These are phyloP conservation scores for Ceriops tagal DNA, from an alignment of 345 rosid genomes.

Conservation along the genomic window DNA sequence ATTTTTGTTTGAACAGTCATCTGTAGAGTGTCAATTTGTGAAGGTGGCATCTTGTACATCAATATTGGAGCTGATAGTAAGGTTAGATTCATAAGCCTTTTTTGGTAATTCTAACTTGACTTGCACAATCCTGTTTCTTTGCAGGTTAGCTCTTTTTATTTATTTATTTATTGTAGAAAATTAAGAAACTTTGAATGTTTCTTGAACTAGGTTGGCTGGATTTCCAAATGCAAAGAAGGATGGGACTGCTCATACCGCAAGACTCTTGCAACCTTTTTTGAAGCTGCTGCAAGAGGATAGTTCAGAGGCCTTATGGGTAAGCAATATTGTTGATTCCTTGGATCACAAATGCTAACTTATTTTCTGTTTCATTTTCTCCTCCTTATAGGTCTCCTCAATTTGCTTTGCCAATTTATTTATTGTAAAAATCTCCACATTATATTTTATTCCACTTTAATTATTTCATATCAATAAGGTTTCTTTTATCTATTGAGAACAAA, in stretches of 20 bases:
- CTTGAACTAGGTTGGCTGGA: slow-evolving; percentile 56
- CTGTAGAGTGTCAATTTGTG: slow-evolving; percentile 61
- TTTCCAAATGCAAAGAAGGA: slow-evolving; percentile 69
- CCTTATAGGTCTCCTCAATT: background rate
- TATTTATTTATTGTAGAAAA: background rate
- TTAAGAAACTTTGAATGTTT: slow-evolving; percentile 10
- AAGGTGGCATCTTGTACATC: slow-evolving; percentile 75
- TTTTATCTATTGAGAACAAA: too few species aligned
- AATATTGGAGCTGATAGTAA: slow-evolving; percentile 62
- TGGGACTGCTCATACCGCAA: slow-evolving; percentile 54
- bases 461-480: background rate
- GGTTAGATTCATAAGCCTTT: slow-evolving; percentile 35
- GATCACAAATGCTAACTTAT: background rate
- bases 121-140: background rate
- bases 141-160: background rate
- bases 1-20: slow-evolving; percentile 41
- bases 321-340: slow-evolving; percentile 9
- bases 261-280: slow-evolving; percentile 58
- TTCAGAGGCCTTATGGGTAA: slow-evolving; percentile 64
- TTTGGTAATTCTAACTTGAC: background rate
- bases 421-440: background rate
- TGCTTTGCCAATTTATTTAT: background rate
- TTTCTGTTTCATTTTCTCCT: too few species aligned
- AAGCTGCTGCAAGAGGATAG: slow-evolving; percentile 65
- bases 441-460: slow-evolving; percentile 7